These are phyloP conservation scores for Suillus tomentosus DNA, from an alignment of 768 basidiomycete genomes.

Conservation along the genomic window DNA sequence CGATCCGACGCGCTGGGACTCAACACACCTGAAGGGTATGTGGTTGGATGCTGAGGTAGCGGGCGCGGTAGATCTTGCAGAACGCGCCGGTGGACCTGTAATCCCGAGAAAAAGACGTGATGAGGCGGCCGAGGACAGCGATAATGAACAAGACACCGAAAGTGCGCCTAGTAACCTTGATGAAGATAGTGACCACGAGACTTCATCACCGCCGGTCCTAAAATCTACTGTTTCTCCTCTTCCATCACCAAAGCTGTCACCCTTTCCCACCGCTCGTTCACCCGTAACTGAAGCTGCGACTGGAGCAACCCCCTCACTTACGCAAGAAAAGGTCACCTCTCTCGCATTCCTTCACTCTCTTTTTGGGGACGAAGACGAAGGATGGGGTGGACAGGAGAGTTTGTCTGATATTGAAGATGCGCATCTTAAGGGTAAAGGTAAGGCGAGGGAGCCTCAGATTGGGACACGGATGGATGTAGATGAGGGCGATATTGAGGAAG, in stretches of 20 bases:
- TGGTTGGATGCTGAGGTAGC: slow-evolving; percentile 51
- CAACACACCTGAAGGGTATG: slow-evolving; percentile 66
- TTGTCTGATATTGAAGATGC: slow-evolving; percentile 53
- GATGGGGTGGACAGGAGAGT: slow-evolving; percentile 65
- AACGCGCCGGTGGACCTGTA: not conserved
- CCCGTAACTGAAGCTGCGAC: not conserved
- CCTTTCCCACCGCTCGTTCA: not conserved
- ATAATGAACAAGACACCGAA: slow-evolving; percentile 10
- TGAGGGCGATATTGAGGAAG: slow-evolving; percentile 23
- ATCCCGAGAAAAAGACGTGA: not conserved
- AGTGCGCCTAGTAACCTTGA: not conserved
- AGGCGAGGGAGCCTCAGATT: slow-evolving; percentile 27
- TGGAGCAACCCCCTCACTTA: not conserved
- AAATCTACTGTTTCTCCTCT: not conserved
- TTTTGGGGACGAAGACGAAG: slow-evolving; percentile 48
- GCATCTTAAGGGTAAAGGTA: slow-evolving; percentile 1
- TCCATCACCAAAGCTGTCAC: too few species aligned
- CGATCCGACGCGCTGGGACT: slow-evolving; percentile 73
- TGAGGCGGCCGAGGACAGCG: not conserved
- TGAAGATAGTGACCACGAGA: not conserved
- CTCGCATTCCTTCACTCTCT: slow-evolving; percentile 48
- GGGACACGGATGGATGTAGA: slow-evolving; percentile 12
- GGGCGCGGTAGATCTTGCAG: slow-evolving; percentile 1
- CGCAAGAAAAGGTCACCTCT: slow-evolving; percentile 19
- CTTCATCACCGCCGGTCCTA: not conserved